phyloP scores from a whole-genome alignment of 2,329 filamentous ascomycete species.

The Pseudocercospora eumusae region DNA sequence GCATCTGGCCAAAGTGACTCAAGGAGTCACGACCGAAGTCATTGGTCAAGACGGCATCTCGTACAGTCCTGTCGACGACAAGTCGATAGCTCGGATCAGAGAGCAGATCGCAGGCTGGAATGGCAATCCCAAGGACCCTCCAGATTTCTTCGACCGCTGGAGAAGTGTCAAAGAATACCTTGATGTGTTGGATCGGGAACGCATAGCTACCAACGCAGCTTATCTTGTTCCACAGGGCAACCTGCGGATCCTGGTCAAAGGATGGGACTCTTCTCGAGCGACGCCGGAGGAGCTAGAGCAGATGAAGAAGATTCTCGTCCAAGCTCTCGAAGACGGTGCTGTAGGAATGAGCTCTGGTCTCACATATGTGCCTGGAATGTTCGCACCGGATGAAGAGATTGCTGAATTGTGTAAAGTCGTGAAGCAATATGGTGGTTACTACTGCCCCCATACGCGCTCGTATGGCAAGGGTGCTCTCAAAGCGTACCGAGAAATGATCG shows the following conservation, averaged over 20 bases:
- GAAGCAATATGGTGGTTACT: constrained; percentile 33
- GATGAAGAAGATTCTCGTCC: constrained; percentile 30
- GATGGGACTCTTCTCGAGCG: constrained; percentile 31
- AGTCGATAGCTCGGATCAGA: constrained; percentile 29
- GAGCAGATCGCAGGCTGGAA: constrained; percentile 38
- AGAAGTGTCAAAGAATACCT: constrained; percentile 33
- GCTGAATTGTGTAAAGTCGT: constrained; percentile 32
- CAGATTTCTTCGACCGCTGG: constrained; percentile 35
- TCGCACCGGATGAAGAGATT: constrained; percentile 32
- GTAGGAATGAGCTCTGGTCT: constrained; percentile 35
- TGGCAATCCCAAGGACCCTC: constrained; percentile 30
- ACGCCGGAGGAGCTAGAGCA: constrained; percentile 27
- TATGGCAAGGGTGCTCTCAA: constrained; percentile 35
- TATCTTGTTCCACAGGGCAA: constrained; percentile 37
- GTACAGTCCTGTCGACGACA: constrained; percentile 33
- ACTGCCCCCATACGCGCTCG: constrained; percentile 35
- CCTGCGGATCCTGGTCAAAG: constrained; percentile 34
- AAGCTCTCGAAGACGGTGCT: constrained; percentile 31
- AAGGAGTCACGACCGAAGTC: constrained; percentile 37
- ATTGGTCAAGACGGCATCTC: constrained; percentile 37
- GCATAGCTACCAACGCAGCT: constrained; percentile 34
- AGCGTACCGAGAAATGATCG: constrained; percentile 35
- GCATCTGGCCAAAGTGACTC: constrained; percentile 35
- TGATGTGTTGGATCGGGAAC: constrained; percentile 31
- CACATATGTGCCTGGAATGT: constrained; percentile 37